Base-by-base conservation (phyloP, 768 basidiomycete genomes). In the Auriculariales sp. region DNA sequence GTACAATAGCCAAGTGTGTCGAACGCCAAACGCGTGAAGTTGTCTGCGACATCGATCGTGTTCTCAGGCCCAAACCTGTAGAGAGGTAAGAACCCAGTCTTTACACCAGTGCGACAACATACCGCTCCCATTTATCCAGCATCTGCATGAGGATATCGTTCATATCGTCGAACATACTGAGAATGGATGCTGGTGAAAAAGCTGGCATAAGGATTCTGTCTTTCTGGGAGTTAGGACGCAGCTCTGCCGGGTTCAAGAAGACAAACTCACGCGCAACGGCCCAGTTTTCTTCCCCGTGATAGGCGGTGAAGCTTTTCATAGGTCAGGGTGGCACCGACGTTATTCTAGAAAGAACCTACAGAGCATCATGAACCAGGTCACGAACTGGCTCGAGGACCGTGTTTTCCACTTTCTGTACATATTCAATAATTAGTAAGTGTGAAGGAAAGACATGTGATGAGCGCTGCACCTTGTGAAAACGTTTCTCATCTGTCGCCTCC, bases 111-210 rank as follows among this genome's bases (percentile, higher is more conserved):
- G 45, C 28, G 7, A 17, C 17, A 10, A 48, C 52, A 51, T 31
- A 68, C 68, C 70, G 54, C 54, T 69, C 67, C 67, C 70, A 72
- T 54, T 72, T 71, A 24, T 66, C 55, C 2, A 70, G 50, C 46
- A 74, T 62, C 57, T 73, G 72, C 28, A 60, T 58, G 6, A 61
- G 62, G 35, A 73, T 67, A 51, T 74, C 73, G 7, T 64, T 56
- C 72, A 73, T 74, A 49, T 69, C 68, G 27, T 66, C 64, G 54
- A 72, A 68, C 73, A 75, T 74, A 48, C 61, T 63, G 28, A 64
- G 65, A 34, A 75, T 66, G 2, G 65, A 59, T 7, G 62, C 56
- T 3, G 70, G 66, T 15, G 70, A 69, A 57, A 74, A 69, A 2
- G 65, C 64, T 17, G 68, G 68, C 59, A 66, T 63, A 17, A 71